These are phyloP conservation scores for Amaranthus cruentus DNA, from an alignment of 148 eudicot genomes.

Conservation along the genomic window DNA sequence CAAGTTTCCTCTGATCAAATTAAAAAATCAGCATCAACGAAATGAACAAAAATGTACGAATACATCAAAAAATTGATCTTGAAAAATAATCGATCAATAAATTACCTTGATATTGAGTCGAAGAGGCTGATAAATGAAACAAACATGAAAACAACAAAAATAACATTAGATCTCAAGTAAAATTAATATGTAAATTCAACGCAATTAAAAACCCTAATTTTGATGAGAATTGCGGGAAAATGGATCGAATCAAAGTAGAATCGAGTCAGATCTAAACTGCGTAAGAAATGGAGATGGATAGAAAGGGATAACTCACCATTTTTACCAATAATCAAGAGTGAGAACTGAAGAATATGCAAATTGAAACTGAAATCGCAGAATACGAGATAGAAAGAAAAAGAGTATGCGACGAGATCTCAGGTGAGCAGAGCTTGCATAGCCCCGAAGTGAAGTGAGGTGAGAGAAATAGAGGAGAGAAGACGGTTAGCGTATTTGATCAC, in stretches of 20 bases:
- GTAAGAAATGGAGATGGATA: not conserved
- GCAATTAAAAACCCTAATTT: not conserved
- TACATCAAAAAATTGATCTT: not conserved
- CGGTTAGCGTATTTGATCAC: not conserved
- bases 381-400: constrained; percentile 3
- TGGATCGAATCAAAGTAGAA: constrained; percentile 20
- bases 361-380: not conserved
- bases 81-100: constrained; percentile 8
- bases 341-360: not conserved
- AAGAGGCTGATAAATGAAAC: constrained; percentile 53
- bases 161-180: constrained; percentile 32
- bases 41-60: constrained; percentile 5
- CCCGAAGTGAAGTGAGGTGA: constrained; percentile 24
- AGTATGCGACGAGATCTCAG: constrained; percentile 12
- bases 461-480: not conserved
- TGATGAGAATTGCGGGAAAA: not conserved
- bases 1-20: constrained; percentile 64
- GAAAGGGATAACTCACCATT: constrained; percentile 35
- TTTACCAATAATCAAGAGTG: constrained; percentile 12
- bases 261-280: constrained; percentile 33
- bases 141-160: constrained; percentile 22
- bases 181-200: not conserved
- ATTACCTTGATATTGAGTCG: constrained; percentile 81
- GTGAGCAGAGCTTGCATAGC: constrained; percentile 15
- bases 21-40: constrained; percentile 6